Conservation (phyloP, 2,329 filamentous ascomycete genomes). For the Ophiostoma novo-ulmi region DNA sequence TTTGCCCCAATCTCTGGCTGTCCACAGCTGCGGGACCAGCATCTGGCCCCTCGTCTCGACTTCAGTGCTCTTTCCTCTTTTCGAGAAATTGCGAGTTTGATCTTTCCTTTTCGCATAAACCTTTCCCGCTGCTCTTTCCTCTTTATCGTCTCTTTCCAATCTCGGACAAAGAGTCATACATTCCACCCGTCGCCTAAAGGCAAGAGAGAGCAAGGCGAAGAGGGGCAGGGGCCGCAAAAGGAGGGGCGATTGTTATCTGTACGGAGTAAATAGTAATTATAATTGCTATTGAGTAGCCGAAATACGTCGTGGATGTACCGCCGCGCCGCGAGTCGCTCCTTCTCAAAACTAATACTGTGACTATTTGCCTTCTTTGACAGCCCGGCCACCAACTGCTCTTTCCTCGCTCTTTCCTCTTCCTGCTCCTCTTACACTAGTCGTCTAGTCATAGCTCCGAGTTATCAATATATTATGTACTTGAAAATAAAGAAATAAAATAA, state of each 20-base stretch:
- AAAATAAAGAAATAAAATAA: constrained; percentile 16
- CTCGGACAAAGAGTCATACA: constrained; percentile 14
- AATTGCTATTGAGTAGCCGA: constrained; percentile 3
- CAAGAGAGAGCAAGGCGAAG: not conserved
- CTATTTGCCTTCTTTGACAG: constrained; percentile 1
- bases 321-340: constrained; percentile 4
- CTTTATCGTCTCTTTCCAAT: not conserved
- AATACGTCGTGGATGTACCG: not conserved
- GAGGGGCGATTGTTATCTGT: constrained; percentile 11
- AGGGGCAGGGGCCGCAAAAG: constrained; percentile 21
- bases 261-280: not conserved
- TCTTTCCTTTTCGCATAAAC: not conserved
- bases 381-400: not conserved
- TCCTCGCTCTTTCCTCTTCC: not conserved
- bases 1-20: constrained; percentile 13
- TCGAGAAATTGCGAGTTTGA: not conserved
- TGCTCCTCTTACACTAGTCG: constrained; percentile 8
- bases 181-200: not conserved
- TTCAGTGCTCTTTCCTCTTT: not conserved
- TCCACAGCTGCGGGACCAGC: constrained; percentile 9
- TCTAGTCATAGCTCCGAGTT: constrained; percentile 17
- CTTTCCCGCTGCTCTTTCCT: not conserved
- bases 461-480: constrained; percentile 10
- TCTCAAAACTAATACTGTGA: not conserved
- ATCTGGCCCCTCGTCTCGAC: not conserved